Conservation (phyloP, 2,329 filamentous ascomycete species). For the Ophiocordyceps australis region DNA sequence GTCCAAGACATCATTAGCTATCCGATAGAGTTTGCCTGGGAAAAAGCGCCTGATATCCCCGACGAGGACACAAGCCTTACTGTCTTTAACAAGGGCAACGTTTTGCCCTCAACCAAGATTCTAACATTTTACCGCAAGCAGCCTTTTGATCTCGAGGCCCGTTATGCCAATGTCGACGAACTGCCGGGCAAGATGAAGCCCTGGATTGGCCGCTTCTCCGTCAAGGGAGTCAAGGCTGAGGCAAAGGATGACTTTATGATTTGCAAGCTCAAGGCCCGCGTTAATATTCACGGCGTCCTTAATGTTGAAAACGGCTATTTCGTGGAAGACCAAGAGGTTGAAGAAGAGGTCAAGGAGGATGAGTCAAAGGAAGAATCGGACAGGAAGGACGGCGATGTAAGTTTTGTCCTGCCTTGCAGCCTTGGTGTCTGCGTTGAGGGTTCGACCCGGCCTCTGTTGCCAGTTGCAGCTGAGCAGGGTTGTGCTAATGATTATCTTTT, state of each 20-base stretch:
- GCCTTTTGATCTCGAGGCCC: conserved; percentile 87
- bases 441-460: too few species aligned
- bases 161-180: conserved; percentile 71
- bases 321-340: conserved; percentile 92
- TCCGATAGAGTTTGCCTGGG: conserved; percentile 97
- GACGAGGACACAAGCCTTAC: conserved; percentile 95
- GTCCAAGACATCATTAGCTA: conserved; percentile 97
- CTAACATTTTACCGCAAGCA: conserved; percentile 98
- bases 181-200: conserved; percentile 82
- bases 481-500: conserved; percentile 7
- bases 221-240: conserved; percentile 92
- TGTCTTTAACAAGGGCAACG: conserved; percentile 93
- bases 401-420: conserved; percentile 19
- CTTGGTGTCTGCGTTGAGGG: too few species aligned
- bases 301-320: conserved; percentile 97
- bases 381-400: conserved; percentile 57
- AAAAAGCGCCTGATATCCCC: conserved; percentile 94
- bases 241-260: conserved; percentile 97
- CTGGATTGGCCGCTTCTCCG: conserved; percentile 94
- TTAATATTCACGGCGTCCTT: conserved; percentile 90
- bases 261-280: conserved; percentile 94
- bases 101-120: conserved; percentile 97
- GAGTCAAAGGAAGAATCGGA: conserved; percentile 47
- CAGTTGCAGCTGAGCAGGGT: neutral
- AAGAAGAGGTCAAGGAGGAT: conserved; percentile 76